Evolutionary conservation across 768 basidiomycete genomes (phyloP), one percentile per base, ranked within the genome.

Genomic region (Paxillus involutus): DNA sequence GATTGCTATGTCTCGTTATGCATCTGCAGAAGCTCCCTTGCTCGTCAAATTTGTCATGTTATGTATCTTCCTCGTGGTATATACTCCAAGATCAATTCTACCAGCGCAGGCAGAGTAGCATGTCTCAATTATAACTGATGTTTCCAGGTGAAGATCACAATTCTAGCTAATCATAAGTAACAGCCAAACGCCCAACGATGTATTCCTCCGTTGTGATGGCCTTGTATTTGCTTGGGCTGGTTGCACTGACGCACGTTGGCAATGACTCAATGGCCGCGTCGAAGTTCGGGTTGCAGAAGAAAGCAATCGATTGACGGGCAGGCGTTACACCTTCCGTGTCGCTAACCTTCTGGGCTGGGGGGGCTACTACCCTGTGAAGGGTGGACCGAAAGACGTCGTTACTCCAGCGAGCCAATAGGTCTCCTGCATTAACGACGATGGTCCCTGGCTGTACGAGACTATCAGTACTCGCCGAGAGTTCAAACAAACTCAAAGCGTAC

Each of bases 251-350:
- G 58, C 82, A 84, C 52, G 81, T 88, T 17, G 90, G 88, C 26
- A 93, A 70, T 59, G 90, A 89, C 14, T 83, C 74, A 51, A 94
- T 85, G 53, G 78, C 74, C 13, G 88, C 75, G 40, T 78, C 78
- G 61, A 81, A 82, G 59, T 92, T 90, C 4, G 91, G 90, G 61
- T 88, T 92, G 75, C 88, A 91, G 72, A 94, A 94, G 76, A 89
- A 94, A 8, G 88, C 91, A 48, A 93, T 86, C 9, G 88, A 90
- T 64, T 91, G 89, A 26, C 91, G 80, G 9, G 73, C 69, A 0
- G 89, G 85, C 1, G 83, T 86, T 53, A 84, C 69, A n/a, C 67
- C 72, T 57, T 85, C 82, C 6, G 71, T 74, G 8, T 77, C 73
- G 58, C 67, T 79, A 52, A 80, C 65, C 58, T 75, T 75, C 61